Evolutionary conservation across 2,329 filamentous ascomycete genomes (phyloP), one percentile per base, ranked within the genome.

Genomic region (Escovopsis sp.): DNA sequence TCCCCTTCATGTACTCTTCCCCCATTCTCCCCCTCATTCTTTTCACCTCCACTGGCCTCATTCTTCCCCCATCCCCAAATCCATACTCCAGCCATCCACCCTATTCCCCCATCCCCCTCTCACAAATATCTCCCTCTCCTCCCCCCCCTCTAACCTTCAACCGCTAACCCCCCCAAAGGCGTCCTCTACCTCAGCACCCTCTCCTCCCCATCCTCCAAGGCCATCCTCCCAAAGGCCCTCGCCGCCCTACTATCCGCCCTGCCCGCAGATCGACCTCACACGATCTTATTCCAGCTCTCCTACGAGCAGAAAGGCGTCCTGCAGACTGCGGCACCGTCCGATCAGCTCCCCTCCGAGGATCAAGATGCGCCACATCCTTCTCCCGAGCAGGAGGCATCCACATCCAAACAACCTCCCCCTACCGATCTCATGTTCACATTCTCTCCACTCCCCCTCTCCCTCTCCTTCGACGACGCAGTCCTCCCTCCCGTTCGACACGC

Each of bases 391-490:
- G n/a, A n/a, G n/a, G n/a, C n/a, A n/a, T n/a, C n/a, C n/a, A n/a
- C n/a, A n/a, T n/a, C n/a, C n/a, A n/a, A n/a, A n/a, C n/a, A n/a
- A n/a, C n/a, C n/a, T n/a, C n/a, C n/a, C n/a, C n/a, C n/a, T n/a
- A n/a, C n/a, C n/a, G n/a, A n/a, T n/a, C n/a, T n/a, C 17, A 51
- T 75, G 14, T 55, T 78, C 30, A 55, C 61, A 2, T 73, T 90
- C 40, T 66, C 74, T 4, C 60, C 70, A 2, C 51, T 73, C 0
- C 64, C 72, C 3, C 55, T 77, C 8, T 76, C 80, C 42, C 65
- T 92, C 7, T 69, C 79, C 0, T 82, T 94, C 43, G 73, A 85
- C 46, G 88, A 94, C 45, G 50, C 59, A 0, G 60, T 75, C 2
- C 56, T 94, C 9, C 68, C 74, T 6, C 56, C 71, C 18, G 81